These are phyloP conservation scores for Furcasterigmium furcatum DNA, from an alignment of 2,329 filamentous ascomycete genomes.

Conservation along the genomic window DNA sequence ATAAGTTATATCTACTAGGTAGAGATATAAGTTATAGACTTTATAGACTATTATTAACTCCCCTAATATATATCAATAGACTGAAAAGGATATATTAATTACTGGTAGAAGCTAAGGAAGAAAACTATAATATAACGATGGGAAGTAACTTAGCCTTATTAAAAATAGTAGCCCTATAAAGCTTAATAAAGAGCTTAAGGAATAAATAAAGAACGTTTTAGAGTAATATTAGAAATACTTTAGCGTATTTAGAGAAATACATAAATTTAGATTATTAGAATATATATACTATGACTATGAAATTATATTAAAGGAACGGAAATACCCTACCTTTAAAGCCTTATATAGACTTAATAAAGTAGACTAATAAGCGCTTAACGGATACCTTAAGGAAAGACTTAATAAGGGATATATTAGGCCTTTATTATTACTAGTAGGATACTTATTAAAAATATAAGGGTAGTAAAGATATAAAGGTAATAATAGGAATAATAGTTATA, in stretches of 20 bases:
- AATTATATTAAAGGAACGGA: background rate
- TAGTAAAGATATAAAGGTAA: too few species aligned
- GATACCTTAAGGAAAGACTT: conserved; percentile 2
- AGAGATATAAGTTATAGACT: too few species aligned
- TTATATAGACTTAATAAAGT: background rate
- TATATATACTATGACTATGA: background rate
- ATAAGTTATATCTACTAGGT: too few species aligned
- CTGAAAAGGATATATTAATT: too few species aligned
- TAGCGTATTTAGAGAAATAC: background rate
- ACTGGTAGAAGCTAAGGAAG: too few species aligned
- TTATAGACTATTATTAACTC: too few species aligned
- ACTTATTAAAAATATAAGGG: conserved; percentile 17
- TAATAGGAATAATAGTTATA: too few species aligned
- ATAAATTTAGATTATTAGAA: conserved; percentile 2
- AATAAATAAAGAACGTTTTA: background rate
- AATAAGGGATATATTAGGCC: conserved; percentile 13
- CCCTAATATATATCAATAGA: too few species aligned
- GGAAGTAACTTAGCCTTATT: too few species aligned
- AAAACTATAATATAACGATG: too few species aligned
- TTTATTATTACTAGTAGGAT: conserved; percentile 11
- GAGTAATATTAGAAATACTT: background rate
- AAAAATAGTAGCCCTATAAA: background rate
- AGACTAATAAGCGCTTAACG: background rate
- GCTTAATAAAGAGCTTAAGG: background rate
- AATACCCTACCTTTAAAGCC: background rate